Conservation (phyloP, 768 basidiomycete genomes). For the Tricholoma furcatifolium region DNA sequence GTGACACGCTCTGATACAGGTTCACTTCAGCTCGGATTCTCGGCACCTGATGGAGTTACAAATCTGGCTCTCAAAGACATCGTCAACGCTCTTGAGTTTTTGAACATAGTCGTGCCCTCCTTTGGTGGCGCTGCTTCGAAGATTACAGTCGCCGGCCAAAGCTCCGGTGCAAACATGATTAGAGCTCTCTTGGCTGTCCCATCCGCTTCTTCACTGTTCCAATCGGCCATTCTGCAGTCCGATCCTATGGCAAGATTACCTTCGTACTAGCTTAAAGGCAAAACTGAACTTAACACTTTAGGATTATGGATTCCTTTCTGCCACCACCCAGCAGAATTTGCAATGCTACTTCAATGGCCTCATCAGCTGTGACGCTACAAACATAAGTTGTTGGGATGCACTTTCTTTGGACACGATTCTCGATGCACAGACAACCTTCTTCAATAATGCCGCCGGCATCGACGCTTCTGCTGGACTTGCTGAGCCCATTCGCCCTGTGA, state of each 20-base stretch:
- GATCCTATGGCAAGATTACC: conserved; percentile 71
- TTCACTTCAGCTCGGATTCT: conserved; percentile 64
- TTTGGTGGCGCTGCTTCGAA: conserved; percentile 67
- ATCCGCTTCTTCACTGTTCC: conserved; percentile 69
- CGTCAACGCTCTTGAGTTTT: conserved; percentile 62
- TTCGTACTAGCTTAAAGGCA: background rate
- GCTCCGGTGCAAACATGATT: conserved; percentile 76
- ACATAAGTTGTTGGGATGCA: conserved; percentile 48
- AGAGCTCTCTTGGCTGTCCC: conserved; percentile 74
- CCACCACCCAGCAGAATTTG: conserved; percentile 51
- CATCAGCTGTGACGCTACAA: conserved; percentile 43
- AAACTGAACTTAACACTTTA: conserved; percentile 25
- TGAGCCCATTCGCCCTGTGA: conserved; percentile 65
- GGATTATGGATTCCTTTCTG: conserved; percentile 71
- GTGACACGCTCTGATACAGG: conserved; percentile 6
- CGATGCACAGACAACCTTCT: conserved; percentile 46
- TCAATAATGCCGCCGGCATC: conserved; percentile 38
- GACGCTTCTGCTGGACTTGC: conserved; percentile 52
- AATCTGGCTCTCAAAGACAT: conserved; percentile 74
- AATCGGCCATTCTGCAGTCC: conserved; percentile 78
- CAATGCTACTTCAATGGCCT: conserved; percentile 50
- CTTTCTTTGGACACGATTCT: conserved; percentile 55
- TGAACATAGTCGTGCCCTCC: conserved; percentile 52
- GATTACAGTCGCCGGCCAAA: conserved; percentile 82
- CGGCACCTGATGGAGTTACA: conserved; percentile 66